phyloP scores from a whole-genome alignment of 345 rosid species.

The Crucihimalaya himalaica region DNA sequence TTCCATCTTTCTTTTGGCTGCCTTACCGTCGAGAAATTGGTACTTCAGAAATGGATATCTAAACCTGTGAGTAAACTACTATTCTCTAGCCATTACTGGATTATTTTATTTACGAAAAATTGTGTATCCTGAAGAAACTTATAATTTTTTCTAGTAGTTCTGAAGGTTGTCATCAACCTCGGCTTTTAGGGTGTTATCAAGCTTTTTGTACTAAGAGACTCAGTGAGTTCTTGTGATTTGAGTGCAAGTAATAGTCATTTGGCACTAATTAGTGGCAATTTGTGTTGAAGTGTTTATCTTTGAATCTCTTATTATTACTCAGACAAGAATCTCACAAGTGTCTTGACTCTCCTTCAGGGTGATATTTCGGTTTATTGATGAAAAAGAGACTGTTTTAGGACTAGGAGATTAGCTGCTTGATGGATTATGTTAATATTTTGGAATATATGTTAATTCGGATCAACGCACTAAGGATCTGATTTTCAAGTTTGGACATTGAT shows the following conservation, averaged over 20 bases:
- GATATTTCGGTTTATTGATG: too few relatives aligned
- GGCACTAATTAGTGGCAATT: background rate
- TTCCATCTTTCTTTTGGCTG: too few relatives aligned
- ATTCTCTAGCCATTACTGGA: too few relatives aligned
- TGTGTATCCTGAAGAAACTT: too few relatives aligned
- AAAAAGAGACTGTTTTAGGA: background rate
- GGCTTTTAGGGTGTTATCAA: background rate
- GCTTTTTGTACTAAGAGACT: background rate
- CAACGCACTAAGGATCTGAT: background rate
- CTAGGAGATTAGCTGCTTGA: background rate
- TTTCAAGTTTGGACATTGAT: conserved; percentile 4
- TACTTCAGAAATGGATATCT: too few relatives aligned
- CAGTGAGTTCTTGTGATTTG: conserved; percentile 9
- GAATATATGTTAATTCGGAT: background rate
- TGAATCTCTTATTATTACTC: background rate
- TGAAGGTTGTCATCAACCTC: background rate
- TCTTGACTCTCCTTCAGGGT: too few relatives aligned
- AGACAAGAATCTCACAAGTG: background rate
- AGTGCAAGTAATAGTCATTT: background rate
- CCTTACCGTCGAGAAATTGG: too few relatives aligned
- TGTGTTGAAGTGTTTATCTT: conserved; percentile 6
- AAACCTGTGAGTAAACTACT: too few relatives aligned
- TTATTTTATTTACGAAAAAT: too few relatives aligned
- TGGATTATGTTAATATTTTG: background rate
- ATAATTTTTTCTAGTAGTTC: too few relatives aligned